These are phyloP conservation scores for Clathrus columnatus DNA, from an alignment of 768 basidiomycete species.

Conservation along the genomic window DNA sequence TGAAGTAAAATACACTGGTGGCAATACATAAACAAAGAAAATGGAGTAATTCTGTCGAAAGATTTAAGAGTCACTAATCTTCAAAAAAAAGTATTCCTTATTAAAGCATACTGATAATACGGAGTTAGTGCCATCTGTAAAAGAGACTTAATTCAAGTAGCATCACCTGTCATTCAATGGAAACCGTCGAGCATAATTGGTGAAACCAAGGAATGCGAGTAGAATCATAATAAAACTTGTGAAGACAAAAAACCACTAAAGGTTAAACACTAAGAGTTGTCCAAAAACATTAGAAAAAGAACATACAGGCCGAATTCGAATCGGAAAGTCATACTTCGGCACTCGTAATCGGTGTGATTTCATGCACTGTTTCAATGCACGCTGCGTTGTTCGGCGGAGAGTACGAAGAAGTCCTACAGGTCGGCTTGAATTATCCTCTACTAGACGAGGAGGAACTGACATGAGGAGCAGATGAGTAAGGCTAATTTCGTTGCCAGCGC, in stretches of 20 bases:
- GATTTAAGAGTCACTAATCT: background rate
- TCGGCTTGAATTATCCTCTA: background rate
- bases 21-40: slow-evolving; percentile 70
- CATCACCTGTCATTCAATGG: slow-evolving; percentile 57
- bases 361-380: slow-evolving; percentile 52
- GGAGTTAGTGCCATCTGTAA: no score
- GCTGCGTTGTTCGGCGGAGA: background rate
- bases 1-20: slow-evolving; percentile 78
- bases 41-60: slow-evolving; percentile 46
- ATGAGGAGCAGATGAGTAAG: background rate
- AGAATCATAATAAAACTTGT: slow-evolving; percentile 59
- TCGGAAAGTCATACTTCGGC: slow-evolving; percentile 59
- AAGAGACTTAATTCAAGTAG: no score
- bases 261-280: background rate
- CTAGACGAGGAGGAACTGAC: background rate
- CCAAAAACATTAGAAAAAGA: background rate
- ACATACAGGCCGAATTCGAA: slow-evolving; percentile 61
- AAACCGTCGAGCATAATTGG: slow-evolving; percentile 52
- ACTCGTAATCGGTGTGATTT: slow-evolving; percentile 56
- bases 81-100: background rate
- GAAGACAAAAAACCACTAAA: slow-evolving; percentile 74
- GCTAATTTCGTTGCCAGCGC: no score
- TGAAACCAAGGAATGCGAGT: slow-evolving; percentile 71
- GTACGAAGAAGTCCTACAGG: background rate
- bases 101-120: slow-evolving; percentile 2